A percentile compares a stretch with the other conserved stretches of the same genome.
Conservation (phyloP, 345 rosid genomes). For the Cardamine occulta region DNA sequence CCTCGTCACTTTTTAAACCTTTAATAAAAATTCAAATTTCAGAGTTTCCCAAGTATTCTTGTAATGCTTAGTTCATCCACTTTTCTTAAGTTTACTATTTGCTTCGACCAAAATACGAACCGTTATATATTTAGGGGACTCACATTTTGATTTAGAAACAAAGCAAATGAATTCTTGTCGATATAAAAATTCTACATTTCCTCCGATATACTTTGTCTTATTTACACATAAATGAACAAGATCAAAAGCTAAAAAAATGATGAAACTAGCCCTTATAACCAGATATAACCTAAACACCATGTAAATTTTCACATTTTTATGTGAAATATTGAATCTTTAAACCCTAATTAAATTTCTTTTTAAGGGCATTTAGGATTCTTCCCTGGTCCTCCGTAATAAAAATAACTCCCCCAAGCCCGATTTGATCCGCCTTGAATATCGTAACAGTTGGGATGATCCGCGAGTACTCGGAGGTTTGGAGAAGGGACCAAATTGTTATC, state of each 20-base stretch:
- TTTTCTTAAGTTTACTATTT: neutral
- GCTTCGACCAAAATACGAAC: neutral
- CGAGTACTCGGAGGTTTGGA: slow-evolving; percentile 65
- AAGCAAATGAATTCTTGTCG: neutral
- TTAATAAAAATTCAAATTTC: neutral
- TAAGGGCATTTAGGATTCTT: slow-evolving; percentile 82
- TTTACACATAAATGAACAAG: slow-evolving; percentile 33
- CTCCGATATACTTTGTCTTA: slow-evolving; percentile 27
- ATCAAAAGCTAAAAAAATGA: slow-evolving; percentile 4
- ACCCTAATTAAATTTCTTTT: neutral
- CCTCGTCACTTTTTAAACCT: neutral
- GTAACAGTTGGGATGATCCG: slow-evolving; percentile 92
- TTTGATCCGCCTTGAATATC: slow-evolving; percentile 83
- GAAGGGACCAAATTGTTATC: slow-evolving; percentile 85
- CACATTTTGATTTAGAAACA: neutral
- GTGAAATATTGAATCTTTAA: neutral
- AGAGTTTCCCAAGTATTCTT: neutral
- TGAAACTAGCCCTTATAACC: slow-evolving; percentile 2
- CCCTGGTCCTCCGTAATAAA: slow-evolving; percentile 98
- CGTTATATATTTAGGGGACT: no score
- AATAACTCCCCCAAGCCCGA: slow-evolving; percentile 90
- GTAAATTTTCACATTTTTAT: neutral
- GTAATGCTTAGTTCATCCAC: neutral
- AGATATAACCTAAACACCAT: slow-evolving; percentile 17
- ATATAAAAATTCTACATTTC: slow-evolving; percentile 18